phyloP scores from a whole-genome alignment of 805 yeast genomes.

The Zygosaccharomyces lentus region DNA sequence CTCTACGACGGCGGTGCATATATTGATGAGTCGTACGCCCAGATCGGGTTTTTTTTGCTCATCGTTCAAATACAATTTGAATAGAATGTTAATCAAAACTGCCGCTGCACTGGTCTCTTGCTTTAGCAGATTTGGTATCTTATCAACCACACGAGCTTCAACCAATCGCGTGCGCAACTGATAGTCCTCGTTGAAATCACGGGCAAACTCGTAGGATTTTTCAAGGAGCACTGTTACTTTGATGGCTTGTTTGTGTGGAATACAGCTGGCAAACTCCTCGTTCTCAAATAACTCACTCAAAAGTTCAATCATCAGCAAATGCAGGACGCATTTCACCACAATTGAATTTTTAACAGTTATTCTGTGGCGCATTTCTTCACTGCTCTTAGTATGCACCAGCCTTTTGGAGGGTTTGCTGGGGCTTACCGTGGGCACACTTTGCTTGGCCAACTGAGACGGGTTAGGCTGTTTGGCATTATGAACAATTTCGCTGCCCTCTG shows the following conservation, averaged over 20 bases:
- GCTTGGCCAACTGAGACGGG: background rate
- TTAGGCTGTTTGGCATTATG: background rate
- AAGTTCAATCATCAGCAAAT: conserved; percentile 81
- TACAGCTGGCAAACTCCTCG: conserved; percentile 55
- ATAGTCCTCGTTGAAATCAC: conserved; percentile 82
- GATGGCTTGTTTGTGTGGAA: conserved; percentile 64
- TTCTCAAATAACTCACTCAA: conserved; percentile 77
- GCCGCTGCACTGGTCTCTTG: conserved; percentile 92
- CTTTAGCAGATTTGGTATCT: conserved; percentile 83
- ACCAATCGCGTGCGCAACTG: conserved; percentile 83
- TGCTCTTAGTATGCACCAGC: conserved; percentile 25
- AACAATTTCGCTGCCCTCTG: conserved; percentile 12
- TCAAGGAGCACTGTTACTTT: conserved; percentile 57
- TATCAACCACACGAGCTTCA: conserved; percentile 88
- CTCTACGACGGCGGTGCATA: conserved; percentile 66
- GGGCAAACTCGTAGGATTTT: conserved; percentile 75
- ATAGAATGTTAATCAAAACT: conserved; percentile 74
- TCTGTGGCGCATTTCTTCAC: conserved; percentile 41
- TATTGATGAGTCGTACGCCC: conserved; percentile 46
- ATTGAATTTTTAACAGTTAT: conserved; percentile 63
- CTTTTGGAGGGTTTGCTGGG: conserved; percentile 16
- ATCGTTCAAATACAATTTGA: conserved; percentile 58
- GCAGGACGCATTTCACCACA: conserved; percentile 89
- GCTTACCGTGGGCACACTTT: background rate
- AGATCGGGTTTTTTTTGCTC: conserved; percentile 47